Conservation (phyloP, 1,284 basidiomycete species). For the Laetiporus sulphureus region DNA sequence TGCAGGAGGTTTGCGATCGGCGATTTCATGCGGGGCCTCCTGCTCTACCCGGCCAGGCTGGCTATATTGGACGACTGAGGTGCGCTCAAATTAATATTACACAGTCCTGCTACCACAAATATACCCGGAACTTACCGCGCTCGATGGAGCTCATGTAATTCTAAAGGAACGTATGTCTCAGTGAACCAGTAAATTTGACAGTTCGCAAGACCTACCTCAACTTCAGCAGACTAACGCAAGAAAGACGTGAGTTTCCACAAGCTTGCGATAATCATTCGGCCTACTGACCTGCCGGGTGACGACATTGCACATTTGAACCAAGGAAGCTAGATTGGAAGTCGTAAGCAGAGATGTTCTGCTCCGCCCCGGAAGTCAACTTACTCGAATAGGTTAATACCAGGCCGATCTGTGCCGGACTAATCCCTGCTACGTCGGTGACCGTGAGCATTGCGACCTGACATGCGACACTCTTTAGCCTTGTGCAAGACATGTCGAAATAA, state of each 20-base stretch:
- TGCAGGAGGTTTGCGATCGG: slow-evolving; percentile 42
- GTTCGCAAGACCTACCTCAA: slow-evolving; percentile 42
- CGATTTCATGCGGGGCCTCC: slow-evolving; percentile 57
- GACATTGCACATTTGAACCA: slow-evolving; percentile 51
- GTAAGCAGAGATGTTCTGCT: not conserved
- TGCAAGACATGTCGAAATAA: too few relatives aligned
- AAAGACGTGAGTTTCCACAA: not conserved
- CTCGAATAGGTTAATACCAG: slow-evolving; percentile 67
- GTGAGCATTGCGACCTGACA: slow-evolving; percentile 51
- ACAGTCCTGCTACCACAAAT: too few relatives aligned
- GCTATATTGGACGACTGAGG: slow-evolving; percentile 54
- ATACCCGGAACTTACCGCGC: slow-evolving; percentile 43
- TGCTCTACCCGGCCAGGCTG: slow-evolving; percentile 47
- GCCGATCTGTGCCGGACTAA: slow-evolving; percentile 63
- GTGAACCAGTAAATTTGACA: not conserved
- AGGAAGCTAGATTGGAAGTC: slow-evolving; percentile 30
- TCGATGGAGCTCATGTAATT: slow-evolving; percentile 77
- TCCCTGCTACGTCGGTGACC: slow-evolving; percentile 44
- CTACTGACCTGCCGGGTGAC: slow-evolving; percentile 37
- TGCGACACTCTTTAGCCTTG: too few relatives aligned
- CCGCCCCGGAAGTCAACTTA: slow-evolving; percentile 15
- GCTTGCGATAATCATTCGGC: not conserved
- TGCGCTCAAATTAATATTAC: too few relatives aligned
- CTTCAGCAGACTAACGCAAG: slow-evolving; percentile 51
- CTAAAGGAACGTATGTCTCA: slow-evolving; percentile 21